Conservation (phyloP, 164 flowering plant genomes). For the Dillenia suffruticosa region DNA sequence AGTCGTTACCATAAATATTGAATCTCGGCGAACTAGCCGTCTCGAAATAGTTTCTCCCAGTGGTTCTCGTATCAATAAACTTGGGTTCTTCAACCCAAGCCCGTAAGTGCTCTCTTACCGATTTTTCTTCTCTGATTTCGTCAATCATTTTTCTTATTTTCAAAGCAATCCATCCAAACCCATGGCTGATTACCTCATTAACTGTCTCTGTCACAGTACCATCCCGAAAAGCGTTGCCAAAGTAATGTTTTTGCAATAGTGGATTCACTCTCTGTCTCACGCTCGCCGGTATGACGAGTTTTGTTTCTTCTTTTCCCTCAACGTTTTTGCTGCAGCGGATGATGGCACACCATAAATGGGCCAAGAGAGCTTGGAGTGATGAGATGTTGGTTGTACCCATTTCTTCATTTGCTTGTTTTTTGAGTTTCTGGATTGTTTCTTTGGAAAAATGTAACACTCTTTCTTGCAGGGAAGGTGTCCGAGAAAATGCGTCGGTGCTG, state of each 20-base stretch:
- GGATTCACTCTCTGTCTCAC: conserved; percentile 14
- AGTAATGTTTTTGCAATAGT: conserved; percentile 14
- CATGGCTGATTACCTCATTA: conserved; percentile 8
- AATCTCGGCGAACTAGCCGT: conserved; percentile 9
- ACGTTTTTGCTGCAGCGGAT: conserved; percentile 6
- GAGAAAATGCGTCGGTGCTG: neutral
- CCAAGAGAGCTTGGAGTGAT: conserved; percentile 13
- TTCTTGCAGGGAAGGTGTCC: conserved; percentile 4
- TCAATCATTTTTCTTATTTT: conserved; percentile 15
- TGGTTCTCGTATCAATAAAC: neutral
- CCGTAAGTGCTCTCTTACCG: neutral
- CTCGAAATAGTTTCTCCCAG: neutral
- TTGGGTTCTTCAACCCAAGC: conserved; percentile 8
- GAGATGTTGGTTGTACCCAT: conserved; percentile 6
- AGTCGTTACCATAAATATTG: conserved; percentile 7
- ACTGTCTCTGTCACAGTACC: conserved; percentile 5
- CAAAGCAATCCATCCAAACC: conserved; percentile 17
- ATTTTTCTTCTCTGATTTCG: neutral
- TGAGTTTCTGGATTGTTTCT: conserved; percentile 12
- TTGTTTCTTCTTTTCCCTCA: conserved; percentile 1
- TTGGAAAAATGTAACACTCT: conserved; percentile 15
- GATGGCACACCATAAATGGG: conserved; percentile 10
- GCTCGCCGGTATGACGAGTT: neutral
- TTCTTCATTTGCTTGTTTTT: conserved; percentile 13
- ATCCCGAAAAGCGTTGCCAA: conserved; percentile 16